phyloP scores from a whole-genome alignment of 345 rosid species.

The Kandelia obovata region DNA sequence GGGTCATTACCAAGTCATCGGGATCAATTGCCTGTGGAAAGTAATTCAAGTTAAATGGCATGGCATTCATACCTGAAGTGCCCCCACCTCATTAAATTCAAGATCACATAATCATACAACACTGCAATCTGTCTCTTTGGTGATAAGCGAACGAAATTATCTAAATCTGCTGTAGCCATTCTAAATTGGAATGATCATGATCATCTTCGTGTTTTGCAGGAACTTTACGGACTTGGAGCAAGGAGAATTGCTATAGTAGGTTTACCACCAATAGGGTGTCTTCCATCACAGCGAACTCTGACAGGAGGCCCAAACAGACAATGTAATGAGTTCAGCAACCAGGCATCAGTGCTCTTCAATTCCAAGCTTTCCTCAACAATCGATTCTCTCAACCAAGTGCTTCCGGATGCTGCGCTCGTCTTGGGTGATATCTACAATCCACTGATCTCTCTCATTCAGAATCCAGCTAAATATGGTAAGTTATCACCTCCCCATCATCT shows the following conservation, averaged over 20 bases:
- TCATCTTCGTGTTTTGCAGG: conserved; percentile 28
- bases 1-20: no score
- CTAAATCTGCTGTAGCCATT: no score
- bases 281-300: conserved; percentile 70
- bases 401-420: conserved; percentile 32
- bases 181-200: not conserved
- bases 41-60: no score
- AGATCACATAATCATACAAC: no score
- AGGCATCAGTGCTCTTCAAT: conserved; percentile 54
- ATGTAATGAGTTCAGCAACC: conserved; percentile 43
- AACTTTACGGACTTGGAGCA: conserved; percentile 54
- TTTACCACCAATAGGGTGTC: conserved; percentile 74
- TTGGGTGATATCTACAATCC: conserved; percentile 42
- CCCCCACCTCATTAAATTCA: no score
- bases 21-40: no score
- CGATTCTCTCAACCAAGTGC: conserved; percentile 28
- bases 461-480: conserved; percentile 53
- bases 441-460: conserved; percentile 37
- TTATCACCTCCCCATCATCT: no score
- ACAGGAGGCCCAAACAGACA: conserved; percentile 50
- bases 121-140: no score
- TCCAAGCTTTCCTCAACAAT: conserved; percentile 41
- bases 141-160: no score
- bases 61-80: no score
- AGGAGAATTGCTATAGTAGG: conserved; percentile 52